Percentiles rank a stretch among this genome's conserved stretches.
Conservation (phyloP, 1,284 basidiomycete species). For the Rhodotorula sp. region DNA sequence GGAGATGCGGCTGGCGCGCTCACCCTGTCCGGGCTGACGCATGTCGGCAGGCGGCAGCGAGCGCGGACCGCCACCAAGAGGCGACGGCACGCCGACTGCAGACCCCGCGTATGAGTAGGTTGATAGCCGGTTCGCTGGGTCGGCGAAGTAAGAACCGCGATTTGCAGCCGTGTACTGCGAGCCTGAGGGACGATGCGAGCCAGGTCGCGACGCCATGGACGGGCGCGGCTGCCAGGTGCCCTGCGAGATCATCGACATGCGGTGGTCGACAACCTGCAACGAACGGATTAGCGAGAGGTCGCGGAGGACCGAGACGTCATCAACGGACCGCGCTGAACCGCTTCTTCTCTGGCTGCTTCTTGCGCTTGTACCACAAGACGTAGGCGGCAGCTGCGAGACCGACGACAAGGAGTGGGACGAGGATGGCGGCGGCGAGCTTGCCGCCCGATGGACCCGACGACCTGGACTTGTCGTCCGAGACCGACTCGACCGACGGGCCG, state of each 20-base stretch:
- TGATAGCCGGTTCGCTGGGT: constrained; percentile 19
- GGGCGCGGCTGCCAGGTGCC: constrained; percentile 39
- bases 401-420: constrained; percentile 33
- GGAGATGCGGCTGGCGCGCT: constrained; percentile 19
- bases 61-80: constrained; percentile 16
- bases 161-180: constrained; percentile 24
- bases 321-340: constrained; percentile 34
- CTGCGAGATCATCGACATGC: constrained; percentile 44
- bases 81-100: constrained; percentile 10
- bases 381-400: constrained; percentile 15
- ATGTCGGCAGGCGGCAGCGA: constrained; percentile 30
- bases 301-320: background rate
- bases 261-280: constrained; percentile 37
- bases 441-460: constrained; percentile 20
- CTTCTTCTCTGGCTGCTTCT: constrained; percentile 34
- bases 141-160: constrained; percentile 25
- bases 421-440: constrained; percentile 37
- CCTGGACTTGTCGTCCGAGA: constrained; percentile 8
- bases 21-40: constrained; percentile 34
- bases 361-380: constrained; percentile 27
- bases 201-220: constrained; percentile 31
- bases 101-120: constrained; percentile 28
- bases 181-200: constrained; percentile 21
- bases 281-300: background rate
- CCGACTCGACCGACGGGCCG: constrained; percentile 39